These are phyloP conservation scores for Fusarium heterosporum DNA, from an alignment of 2,329 filamentous ascomycete species.

Conservation along the genomic window DNA sequence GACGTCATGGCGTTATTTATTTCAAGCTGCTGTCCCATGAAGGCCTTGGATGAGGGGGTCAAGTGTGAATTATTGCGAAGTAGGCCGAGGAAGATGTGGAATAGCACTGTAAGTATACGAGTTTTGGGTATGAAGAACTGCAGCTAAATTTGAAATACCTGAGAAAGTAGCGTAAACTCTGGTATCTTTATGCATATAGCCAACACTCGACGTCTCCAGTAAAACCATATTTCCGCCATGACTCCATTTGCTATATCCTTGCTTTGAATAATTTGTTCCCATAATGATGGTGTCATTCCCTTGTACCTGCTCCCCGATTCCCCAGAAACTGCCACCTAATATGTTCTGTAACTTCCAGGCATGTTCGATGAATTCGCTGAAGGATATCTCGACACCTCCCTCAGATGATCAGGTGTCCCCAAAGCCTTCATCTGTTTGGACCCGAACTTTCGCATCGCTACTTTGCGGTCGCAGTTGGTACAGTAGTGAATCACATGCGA, in stretches of 20 bases:
- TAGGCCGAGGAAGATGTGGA: not conserved
- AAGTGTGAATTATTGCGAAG: conserved; percentile 2
- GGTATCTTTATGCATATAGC: not conserved
- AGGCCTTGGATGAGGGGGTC: conserved; percentile 9
- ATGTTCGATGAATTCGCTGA: not conserved
- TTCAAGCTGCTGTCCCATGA: conserved; percentile 9
- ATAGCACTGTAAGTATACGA: not conserved
- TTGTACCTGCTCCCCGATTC: not conserved
- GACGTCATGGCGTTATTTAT: conserved; percentile 15
- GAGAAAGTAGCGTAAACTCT: not conserved
- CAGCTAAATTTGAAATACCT: not conserved
- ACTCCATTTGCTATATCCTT: not conserved
- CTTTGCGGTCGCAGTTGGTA: conserved; percentile 39
- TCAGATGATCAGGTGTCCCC: conserved; percentile 41
- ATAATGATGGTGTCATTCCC: not conserved
- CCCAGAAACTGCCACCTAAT: not conserved
- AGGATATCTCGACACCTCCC: conserved; percentile 35
- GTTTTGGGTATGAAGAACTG: not conserved
- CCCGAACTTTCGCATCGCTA: conserved; percentile 33
- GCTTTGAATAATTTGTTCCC: not conserved
- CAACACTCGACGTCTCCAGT: not conserved
- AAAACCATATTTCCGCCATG: not conserved
- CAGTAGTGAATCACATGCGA: conserved; percentile 40
- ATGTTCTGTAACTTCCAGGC: not conserved
- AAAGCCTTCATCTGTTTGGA: conserved; percentile 24